Base-by-base conservation (phyloP, 495 filamentous ascomycete genomes). In the Pyronema domesticum region DNA sequence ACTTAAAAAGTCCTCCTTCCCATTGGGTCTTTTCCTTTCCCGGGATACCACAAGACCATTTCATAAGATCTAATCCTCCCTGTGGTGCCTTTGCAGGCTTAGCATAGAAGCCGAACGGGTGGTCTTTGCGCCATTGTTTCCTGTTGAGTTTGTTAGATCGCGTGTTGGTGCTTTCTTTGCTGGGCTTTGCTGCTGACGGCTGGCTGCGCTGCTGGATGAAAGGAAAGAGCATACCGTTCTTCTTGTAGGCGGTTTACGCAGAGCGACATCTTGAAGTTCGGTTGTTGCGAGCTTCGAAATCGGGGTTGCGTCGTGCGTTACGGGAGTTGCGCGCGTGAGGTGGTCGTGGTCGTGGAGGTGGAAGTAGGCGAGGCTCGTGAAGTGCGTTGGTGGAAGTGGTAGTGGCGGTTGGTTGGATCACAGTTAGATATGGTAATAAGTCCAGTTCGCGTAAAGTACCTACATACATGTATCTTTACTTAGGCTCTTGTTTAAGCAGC, bases 81-180 rank as follows among this genome's bases (percentile, higher is more conserved):
- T 86, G 75, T 6, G 78, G 61, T 51, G 80, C 89, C 60, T 87
- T 83, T 51, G 82, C 68, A 1, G 93, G 91, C 59, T 88, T 83
- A 23, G 91, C 91, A 68, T 82, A 94, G 74, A 99, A 99, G 39
- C 93, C 93, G 62, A 96, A 99, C 0, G 91, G 91, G 60, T 99
- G 91, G 62, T 99, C 93, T 56, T 80, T 80, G 45, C 91, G 80
- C 91, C 91, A 99, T 69, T 93, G 86, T 70, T 94, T 95, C 45
- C 91, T 95, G 60, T 47, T 55, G 37, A 19, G 43, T 42, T 19
- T 40, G 7, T 44, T 58, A 14, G 43, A 15, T 8, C 7, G 8
- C 7, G 42, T 53, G 62, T 50, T 60, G 59, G 33, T 39, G 54
- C 37, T 43, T 53, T 53, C 43, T 37, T 46, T 10, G 14, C 19